Percentiles rank a stretch among this genome's conserved stretches.
phyloP scores from a whole-genome alignment of 345 rosid genomes.

The Eucalyptus viminalis region DNA sequence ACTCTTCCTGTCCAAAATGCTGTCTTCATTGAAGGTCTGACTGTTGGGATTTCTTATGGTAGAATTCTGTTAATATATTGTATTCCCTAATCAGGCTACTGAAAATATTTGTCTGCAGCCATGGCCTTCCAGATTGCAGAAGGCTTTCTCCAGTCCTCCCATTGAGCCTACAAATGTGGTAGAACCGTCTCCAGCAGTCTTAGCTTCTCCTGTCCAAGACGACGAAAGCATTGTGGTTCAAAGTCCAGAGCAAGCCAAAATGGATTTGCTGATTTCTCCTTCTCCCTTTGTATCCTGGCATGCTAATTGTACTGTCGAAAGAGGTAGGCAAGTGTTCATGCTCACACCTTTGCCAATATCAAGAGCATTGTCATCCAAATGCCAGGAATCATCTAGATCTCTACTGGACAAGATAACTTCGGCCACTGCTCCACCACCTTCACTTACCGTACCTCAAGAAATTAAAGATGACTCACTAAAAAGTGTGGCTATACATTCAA shows the following conservation, averaged over 20 bases:
- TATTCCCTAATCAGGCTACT: not conserved
- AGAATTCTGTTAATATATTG: not conserved
- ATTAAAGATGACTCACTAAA: constrained; percentile 19
- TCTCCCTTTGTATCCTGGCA: constrained; percentile 93
- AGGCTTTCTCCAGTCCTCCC: constrained; percentile 11
- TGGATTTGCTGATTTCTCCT: constrained; percentile 64
- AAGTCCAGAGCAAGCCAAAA: constrained; percentile 47
- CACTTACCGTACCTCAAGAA: constrained; percentile 15
- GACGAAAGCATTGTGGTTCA: constrained; percentile 23
- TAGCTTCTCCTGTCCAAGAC: constrained; percentile 7
- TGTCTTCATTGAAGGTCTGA: constrained; percentile 59
- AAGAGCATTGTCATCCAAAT: constrained; percentile 38
- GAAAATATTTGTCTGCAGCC: constrained; percentile 39
- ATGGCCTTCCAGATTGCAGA: constrained; percentile 63
- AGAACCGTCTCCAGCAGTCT: constrained; percentile 4
- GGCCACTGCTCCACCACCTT: constrained; percentile 12
- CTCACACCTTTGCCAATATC: constrained; percentile 77
- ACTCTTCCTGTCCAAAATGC: constrained; percentile 38
- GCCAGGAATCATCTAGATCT: constrained; percentile 15
- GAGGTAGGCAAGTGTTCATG: constrained; percentile 65
- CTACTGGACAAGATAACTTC: constrained; percentile 16
- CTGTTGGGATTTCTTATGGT: not conserved
- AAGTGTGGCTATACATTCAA: constrained; percentile 8
- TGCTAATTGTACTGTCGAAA: constrained; percentile 41
- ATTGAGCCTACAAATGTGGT: constrained; percentile 3